Evolutionary conservation across 2,329 filamentous ascomycete species (phyloP).

Genomic region (Colletotrichum agaves): DNA sequence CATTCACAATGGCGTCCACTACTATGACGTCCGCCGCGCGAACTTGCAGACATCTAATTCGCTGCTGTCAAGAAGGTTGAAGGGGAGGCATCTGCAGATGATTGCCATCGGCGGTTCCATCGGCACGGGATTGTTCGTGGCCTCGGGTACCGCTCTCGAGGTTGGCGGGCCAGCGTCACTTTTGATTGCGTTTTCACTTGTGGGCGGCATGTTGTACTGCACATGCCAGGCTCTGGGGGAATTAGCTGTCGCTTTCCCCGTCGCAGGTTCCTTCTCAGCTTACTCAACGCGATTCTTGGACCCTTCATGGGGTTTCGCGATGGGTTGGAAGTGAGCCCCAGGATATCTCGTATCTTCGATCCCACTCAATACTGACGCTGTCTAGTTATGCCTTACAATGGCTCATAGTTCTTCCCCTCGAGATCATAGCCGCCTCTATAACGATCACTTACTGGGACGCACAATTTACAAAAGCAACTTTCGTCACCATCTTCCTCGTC

Average conservation of each 20-base stretch:
- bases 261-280: slow-evolving; percentile 90
- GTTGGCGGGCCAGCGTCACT: slow-evolving; percentile 82
- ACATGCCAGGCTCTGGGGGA: slow-evolving; percentile 93
- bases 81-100: slow-evolving; percentile 92
- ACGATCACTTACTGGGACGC: slow-evolving; percentile 85
- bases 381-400: slow-evolving; percentile 85
- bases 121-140: slow-evolving; percentile 89
- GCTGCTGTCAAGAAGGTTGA: slow-evolving; percentile 79
- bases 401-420: slow-evolving; percentile 84
- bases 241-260: slow-evolving; percentile 88
- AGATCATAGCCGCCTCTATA: slow-evolving; percentile 87
- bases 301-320: slow-evolving; percentile 93
- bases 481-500: slow-evolving; percentile 83
- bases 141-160: slow-evolving; percentile 77
- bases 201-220: slow-evolving; percentile 90
- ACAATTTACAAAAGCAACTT: slow-evolving; percentile 74
- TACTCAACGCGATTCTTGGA: slow-evolving; percentile 94
- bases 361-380: slow-evolving; percentile 3
- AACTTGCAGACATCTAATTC: slow-evolving; percentile 81
- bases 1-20: slow-evolving; percentile 55
- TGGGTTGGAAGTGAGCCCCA: slow-evolving; percentile 85
- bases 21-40: slow-evolving; percentile 66
- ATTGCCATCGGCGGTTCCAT: slow-evolving; percentile 96
- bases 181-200: slow-evolving; percentile 79
- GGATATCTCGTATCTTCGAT: neutral